Base-by-base conservation (phyloP, 768 basidiomycete species). In the Hericium rajendrae region DNA sequence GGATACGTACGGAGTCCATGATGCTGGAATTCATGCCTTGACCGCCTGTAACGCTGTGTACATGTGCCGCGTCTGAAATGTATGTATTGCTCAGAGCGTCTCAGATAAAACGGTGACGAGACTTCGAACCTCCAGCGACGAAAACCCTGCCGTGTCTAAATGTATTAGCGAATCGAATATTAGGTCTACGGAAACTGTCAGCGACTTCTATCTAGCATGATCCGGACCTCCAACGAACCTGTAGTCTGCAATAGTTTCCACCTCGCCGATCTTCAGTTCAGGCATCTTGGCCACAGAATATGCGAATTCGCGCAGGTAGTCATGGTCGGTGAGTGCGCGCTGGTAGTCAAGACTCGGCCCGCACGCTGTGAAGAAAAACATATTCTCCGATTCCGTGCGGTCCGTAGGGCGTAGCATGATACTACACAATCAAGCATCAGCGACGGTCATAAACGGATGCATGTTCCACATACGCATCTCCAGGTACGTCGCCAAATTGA, bases 111-210 rank as follows among this genome's bases (percentile, higher is more conserved):
- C 28, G 62, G 67, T 18, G 18, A n/a, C 12, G 20, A 32, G 18
- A 28, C 15, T n/a, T 18, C 55, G 38, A 12, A 60, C 63, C 63
- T 50, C 63, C 63, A 6, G 50, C 57, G 13, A 64, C 16, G 43
- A 64, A 62, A 6, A 62, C 57, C 13, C 62, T 54, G 0, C 59
- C 59, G 15, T 46, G 13, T 22, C 51, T 24, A 41, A 64, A 63
- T 40, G 53, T 54, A 6, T 63, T 22, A 4, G 56, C 59, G 59
- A 62, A 53, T 22, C 63, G 62, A 46, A 64, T 54, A 40, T 62
- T 64, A 3, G 58, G 48, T 37, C 63, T 64, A 28, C 10, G 24
- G 32, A 32, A 38, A 16, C n/a, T 11, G 20, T 46, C 32, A 32
- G 16, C 20, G 4, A 20, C 16, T 46, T 46, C 16, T 18, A n/a